Base-by-base conservation (phyloP, 2,329 filamentous ascomycete species). In the Microascus cirrosus region DNA sequence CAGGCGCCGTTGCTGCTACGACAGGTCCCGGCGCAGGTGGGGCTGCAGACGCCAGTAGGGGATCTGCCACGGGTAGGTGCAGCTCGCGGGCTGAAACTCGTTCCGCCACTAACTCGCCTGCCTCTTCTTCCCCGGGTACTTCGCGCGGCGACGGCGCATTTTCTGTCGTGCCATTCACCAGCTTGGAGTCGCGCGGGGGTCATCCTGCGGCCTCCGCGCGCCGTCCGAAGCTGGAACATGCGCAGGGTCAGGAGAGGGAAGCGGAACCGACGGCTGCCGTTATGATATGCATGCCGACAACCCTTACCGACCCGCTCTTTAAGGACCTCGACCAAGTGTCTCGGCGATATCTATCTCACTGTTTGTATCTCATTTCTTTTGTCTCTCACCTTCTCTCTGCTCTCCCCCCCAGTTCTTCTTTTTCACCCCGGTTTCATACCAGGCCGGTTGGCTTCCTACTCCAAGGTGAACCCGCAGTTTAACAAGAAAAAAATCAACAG, bases 251-350 rank as follows among this genome's bases (percentile, higher is more conserved):
- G 15, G 39, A 45, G 2, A 18, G 8, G 10, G 24, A 51, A 22
- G 48, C 24, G 48, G 48, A 51, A 22, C 13, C 32, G 51, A 53
- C 51, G 25, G 51, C 24, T 45, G 24, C 51, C 25, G 24, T 13
- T 53, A 57, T n/a, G 3, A 34, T 34, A 52, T 52, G 28, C 55
- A 57, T 55, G 52, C 59, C 59, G n/a, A 59, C 64, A 18, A 65
- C 72, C 34, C 68, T 82, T 54, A 72, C 76, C 32, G 81, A 84
- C 64, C 81, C 81, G 13, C 62, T 83, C 53, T 73, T 83, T 59
- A 77, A 81, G 62, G 77, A 81, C 61, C 72, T 84, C 51, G 73
- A 75, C 61, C 67, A 61, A 22, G 69, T 69, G 51, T 74, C 74
- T 32, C 69, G 76, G 59, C 70, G 71, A 61, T 81, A 81, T 64